A percentile compares a stretch with the other conserved stretches of the same genome.
Evolutionary conservation across 2,329 filamentous ascomycete species (phyloP).

Genomic region (Purpureocillium takamizusanense): DNA sequence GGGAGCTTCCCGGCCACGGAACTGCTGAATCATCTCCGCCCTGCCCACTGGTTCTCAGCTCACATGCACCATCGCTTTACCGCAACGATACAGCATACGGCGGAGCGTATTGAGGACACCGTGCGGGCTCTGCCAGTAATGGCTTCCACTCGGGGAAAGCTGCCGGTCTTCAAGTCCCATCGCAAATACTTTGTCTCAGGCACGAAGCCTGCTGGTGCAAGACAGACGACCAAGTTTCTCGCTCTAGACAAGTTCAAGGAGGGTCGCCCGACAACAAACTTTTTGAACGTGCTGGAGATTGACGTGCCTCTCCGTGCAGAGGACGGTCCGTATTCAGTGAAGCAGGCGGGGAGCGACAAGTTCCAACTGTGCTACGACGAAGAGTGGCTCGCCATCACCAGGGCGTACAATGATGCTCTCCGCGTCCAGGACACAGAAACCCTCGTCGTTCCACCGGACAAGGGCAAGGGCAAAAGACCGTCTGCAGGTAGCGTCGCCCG

Average conservation of each 20-base stretch:
- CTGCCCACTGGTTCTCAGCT: constrained; percentile 84
- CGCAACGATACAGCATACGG: constrained; percentile 49
- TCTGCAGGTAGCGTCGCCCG: too few species aligned
- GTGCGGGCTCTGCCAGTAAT: constrained; percentile 36
- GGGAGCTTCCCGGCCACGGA: constrained; percentile 73
- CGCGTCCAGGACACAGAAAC: constrained; percentile 56
- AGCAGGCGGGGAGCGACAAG: too few species aligned
- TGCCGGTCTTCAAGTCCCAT: too few species aligned
- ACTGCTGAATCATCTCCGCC: constrained; percentile 74
- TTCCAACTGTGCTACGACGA: constrained; percentile 55
- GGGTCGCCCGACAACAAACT: too few species aligned
- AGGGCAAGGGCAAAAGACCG: constrained; percentile 41
- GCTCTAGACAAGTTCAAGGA: constrained; percentile 64
- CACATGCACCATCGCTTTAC: constrained; percentile 86
- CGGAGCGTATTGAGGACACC: constrained; percentile 17
- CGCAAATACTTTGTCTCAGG: too few species aligned
- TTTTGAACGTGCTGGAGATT: too few species aligned
- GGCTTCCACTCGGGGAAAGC: constrained; percentile 49
- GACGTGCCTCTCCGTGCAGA: constrained; percentile 56
- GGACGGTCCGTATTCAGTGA: too few species aligned
- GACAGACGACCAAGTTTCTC: constrained; percentile 69
- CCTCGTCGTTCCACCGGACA: constrained; percentile 58
- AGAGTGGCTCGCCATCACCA: constrained; percentile 91
- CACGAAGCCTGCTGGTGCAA: constrained; percentile 32
- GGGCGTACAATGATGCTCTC: constrained; percentile 62